Evolutionary conservation across 1,139 yeast genomes (phyloP), one percentile per base, ranked within the genome.

Genomic region (Ogataea hybrid): DNA sequence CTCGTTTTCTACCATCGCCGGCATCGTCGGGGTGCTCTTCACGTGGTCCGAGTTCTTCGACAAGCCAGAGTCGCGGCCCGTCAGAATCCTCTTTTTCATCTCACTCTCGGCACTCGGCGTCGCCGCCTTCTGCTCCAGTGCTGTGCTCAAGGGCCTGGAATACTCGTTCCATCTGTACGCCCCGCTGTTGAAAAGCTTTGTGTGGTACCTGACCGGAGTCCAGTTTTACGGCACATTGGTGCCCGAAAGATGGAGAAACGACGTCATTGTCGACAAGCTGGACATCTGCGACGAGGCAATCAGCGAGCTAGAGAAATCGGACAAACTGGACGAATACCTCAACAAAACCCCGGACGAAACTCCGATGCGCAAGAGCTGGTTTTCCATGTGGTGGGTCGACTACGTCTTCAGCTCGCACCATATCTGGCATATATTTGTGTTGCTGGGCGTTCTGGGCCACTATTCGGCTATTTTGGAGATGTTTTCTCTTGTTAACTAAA

Each of bases 1-100:
- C 60, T 37, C 68, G 0, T 71, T 83, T 51, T 84, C 96, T 0
- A 61, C 79, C 0, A 30, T 76, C 2, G 78, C 90, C 46, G 96
- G 97, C 4, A 46, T 72, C 7, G 63, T 79, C 7, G 97, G 97
- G 1, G 77, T 88, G 30, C 62, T 73, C 18, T 80, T 92, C 67
- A 88, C 94, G 47, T 92, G 97, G 96, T 80, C 89, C 18, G 92
- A 96, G 2, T 75, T 73, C 54, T 92, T 92, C 61, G 97, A 92
- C 63, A 73, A 76, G 44, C 95, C 96, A 2, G 95, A 87, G 57
- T 80, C 89, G 51, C 73, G 96, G 49, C 78, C 83, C 8, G 68
- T 87, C 46, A 73, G 97, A 53, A 86, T 92, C 43, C 73, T 79
- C n/a, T 90, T 92, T 53, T 92, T 88, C 61, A 72, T 88, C 35